Base-by-base conservation (phyloP, 768 basidiomycete species). In the Leccinum arenicola region DNA sequence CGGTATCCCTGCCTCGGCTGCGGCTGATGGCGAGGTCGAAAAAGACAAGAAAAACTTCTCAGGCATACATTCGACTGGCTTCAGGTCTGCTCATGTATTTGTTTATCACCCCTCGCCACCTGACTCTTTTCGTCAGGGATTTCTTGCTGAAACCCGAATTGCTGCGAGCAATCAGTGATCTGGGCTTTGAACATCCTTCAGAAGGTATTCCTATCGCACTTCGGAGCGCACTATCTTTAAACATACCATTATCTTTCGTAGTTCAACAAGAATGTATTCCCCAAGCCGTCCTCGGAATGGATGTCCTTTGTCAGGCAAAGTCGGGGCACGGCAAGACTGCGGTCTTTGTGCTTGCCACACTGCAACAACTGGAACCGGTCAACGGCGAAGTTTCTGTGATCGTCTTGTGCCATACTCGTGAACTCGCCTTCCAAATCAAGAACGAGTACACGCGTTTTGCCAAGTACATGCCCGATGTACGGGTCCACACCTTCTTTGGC, bases 231-330 rank as follows among this genome's bases (percentile, higher is more conserved):
- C 56, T 54, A 50, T 49, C 15, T 58, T 60, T 50, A 56, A 10
- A 45, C 56, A 38, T 29, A 49, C 17, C 5, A 8, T 21, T 43
- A 15, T 29, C 27, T 14, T 53, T 61, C 15, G 8, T 69, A 98
- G 97, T 99, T 63, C 97, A 99, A 80, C 97, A 99, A 81, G 97
- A 99, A 81, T 98, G 97, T 76, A 98, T 99, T 68, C 97, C 97
- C 49, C 97, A 99, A 79, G 96, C 97, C 58, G 97, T 99, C 67
- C 83, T 99, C 55, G 97, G 97, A 62, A 98, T 98, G 93, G 97
- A 99, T 70, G 96, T 99, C 48, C 85, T 99, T 50, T 99, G 97
- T 77, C 97, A 99, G 78, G 97, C 97, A 62, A 99, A 98, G 77
- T 99, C 97, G 50, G 97, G 97, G 70, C 90, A 95, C 71, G 93